A percentile compares a stretch with the other conserved stretches of the same genome.
phyloP scores from a whole-genome alignment of 2,329 filamentous ascomycete genomes.

The Lasiodiplodia sp. region DNA sequence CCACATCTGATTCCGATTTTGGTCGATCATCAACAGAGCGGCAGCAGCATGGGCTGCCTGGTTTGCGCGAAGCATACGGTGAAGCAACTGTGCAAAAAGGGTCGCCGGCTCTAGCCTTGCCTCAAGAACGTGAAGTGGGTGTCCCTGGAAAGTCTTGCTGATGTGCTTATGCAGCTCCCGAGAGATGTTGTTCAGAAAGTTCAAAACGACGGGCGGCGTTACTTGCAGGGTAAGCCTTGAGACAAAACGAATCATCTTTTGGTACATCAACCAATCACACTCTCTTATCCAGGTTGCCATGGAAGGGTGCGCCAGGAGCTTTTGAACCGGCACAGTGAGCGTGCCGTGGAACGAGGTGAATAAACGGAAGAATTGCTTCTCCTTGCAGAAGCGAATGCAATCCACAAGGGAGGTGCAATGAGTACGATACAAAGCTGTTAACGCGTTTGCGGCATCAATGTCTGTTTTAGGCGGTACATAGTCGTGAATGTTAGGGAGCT shows the following conservation, averaged over 20 bases:
- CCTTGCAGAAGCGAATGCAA: constrained; percentile 93
- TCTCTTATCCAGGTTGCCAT: constrained; percentile 93
- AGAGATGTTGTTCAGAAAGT: constrained; percentile 86
- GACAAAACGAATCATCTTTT: constrained; percentile 94
- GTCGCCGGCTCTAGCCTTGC: constrained; percentile 90
- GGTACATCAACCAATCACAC: constrained; percentile 94
- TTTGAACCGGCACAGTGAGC: constrained; percentile 94
- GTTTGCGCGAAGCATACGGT: constrained; percentile 89
- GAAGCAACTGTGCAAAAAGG: constrained; percentile 84
- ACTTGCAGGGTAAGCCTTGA: constrained; percentile 90
- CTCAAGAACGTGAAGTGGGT: constrained; percentile 83
- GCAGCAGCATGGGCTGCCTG: constrained; percentile 92
- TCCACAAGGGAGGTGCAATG: constrained; percentile 96
- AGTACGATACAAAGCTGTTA: constrained; percentile 87
- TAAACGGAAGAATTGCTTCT: constrained; percentile 94
- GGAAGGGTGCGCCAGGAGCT: constrained; percentile 81
- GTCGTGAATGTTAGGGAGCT: constrained; percentile 83
- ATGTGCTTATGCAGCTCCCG: constrained; percentile 82
- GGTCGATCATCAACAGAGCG: constrained; percentile 87
- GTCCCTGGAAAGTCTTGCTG: constrained; percentile 77
- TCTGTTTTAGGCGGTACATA: constrained; percentile 86
- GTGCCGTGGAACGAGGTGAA: constrained; percentile 96
- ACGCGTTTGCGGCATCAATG: constrained; percentile 81
- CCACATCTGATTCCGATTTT: constrained; percentile 95
- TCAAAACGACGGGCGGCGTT: constrained; percentile 84